Conservation (phyloP, 1,284 basidiomycete species). For the Ustilago bromivora region DNA sequence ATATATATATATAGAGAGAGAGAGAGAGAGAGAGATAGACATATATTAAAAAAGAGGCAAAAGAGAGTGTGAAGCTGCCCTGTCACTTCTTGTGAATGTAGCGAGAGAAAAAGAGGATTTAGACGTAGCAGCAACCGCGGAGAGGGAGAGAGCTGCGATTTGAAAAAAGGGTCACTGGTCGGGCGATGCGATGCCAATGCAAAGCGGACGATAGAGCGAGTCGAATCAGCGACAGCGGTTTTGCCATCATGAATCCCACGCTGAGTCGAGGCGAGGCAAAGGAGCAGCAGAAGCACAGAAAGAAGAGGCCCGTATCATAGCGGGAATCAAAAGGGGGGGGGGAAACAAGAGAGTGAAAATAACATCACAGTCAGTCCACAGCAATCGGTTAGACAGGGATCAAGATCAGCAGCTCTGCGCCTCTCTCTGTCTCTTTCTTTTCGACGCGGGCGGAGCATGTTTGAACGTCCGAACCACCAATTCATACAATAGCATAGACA, state of each 20-base stretch:
- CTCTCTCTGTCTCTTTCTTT: slow-evolving; percentile 2
- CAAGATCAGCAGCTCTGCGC: slow-evolving; percentile 16
- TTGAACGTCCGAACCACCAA: too few species aligned
- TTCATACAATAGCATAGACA: too few species aligned
- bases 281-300: neutral
- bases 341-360: neutral
- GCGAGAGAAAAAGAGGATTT: slow-evolving; percentile 5
- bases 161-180: neutral
- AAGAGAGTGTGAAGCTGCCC: neutral
- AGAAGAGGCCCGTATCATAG: neutral
- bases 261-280: neutral
- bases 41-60: neutral
- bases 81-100: neutral
- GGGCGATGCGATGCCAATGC: neutral
- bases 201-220: slow-evolving; percentile 14
- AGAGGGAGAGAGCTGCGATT: slow-evolving; percentile 4
- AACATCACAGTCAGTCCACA: slow-evolving; percentile 8
- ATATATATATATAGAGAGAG: too few species aligned
- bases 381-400: slow-evolving; percentile 8
- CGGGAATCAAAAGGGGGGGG: neutral
- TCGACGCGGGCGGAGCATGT: neutral
- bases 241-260: neutral
- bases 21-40: too few species aligned
- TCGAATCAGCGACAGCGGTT: slow-evolving; percentile 18
- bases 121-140: slow-evolving; percentile 18